Base-by-base conservation (phyloP, 139 green algal species). In the Chlamydomonas schloesseri region DNA sequence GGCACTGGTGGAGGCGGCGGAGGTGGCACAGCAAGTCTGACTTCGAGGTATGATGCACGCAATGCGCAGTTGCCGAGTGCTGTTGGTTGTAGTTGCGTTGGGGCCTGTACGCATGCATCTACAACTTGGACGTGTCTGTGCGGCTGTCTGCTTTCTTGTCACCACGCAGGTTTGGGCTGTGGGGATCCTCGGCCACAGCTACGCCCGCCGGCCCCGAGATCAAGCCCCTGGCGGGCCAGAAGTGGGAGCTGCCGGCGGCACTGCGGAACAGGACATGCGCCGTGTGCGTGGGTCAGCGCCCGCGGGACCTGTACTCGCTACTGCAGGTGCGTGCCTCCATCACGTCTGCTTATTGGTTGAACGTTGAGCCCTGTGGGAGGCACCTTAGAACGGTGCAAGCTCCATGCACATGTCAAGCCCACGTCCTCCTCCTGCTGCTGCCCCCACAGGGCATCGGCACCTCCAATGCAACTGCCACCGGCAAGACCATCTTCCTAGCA, bases 161-260 rank as follows among this genome's bases (percentile, higher is more conserved):
- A 8, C 3, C 28, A 2, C 11, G 46, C 60, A 84, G 78, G 46
- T 84, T 85, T n/a, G 64, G 46, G 46, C 67, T 76, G 47, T 85
- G 79, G 67, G 46, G 67, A 31, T 76, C 64, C 9, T 67, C 67
- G 31, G 57, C 55, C 8, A 8, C 42, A 50, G 42, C 42, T 5
- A 8, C 42, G 0, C 31, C 67, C 46, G 24, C 79, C 26, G 79
- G 65, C 21, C 79, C 69, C 70, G 68, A 82, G 34, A 57, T 83
- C 21, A 73, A 64, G 28, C 85, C 84, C 1, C 73, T 87, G 11
- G 67, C 71, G 2, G 72, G 72, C 57, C 88, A 89, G 36, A 91
- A 93, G 24, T 96, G 88, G 85, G 71, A 91, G 60, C 68, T 95
- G 60, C 89, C 89, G 6, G 79, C 58, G 53, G 75, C 53, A 69